A percentile compares a stretch with the other conserved stretches of the same genome.
These are phyloP conservation scores for Alternaria novae-zelandiae DNA, from an alignment of 2,329 filamentous ascomycete species.

Conservation along the genomic window DNA sequence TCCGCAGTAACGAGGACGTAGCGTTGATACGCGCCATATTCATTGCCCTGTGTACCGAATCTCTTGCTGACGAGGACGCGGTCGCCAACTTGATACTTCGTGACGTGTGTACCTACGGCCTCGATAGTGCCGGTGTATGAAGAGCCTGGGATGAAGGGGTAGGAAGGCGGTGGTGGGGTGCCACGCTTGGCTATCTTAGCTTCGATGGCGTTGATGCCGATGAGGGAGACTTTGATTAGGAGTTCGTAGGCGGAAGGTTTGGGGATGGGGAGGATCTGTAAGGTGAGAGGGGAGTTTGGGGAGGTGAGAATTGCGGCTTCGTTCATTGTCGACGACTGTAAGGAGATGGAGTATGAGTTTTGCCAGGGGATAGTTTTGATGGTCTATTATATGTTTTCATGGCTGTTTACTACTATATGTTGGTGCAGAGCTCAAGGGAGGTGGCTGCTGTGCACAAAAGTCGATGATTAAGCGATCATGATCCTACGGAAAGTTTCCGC, in stretches of 20 bases:
- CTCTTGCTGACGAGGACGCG: neutral
- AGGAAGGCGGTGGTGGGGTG: neutral
- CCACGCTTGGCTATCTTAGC: neutral
- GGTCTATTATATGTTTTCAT: neutral
- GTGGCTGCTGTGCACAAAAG: neutral
- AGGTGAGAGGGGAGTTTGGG: neutral
- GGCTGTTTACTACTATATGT: neutral
- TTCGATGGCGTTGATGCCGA: neutral
- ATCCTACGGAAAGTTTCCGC: neutral
- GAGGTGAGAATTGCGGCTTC: neutral
- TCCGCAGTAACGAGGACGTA: neutral
- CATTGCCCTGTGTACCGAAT: neutral
- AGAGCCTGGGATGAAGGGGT: neutral
- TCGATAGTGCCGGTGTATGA: neutral
- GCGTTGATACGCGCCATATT: neutral
- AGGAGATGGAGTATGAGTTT: rapidly evolving
- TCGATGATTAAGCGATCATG: neutral
- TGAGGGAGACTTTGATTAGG: neutral
- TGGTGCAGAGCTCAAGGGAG: neutral
- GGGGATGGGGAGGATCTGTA: neutral
- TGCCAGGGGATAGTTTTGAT: neutral
- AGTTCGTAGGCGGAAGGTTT: neutral
- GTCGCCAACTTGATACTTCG: neutral
- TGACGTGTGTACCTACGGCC: neutral
- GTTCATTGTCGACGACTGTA: neutral